Percentiles rank a stretch among this genome's conserved stretches.
These are phyloP conservation scores for Neurospora sp. DNA, from an alignment of 495 filamentous ascomycete genomes.

Conservation along the genomic window DNA sequence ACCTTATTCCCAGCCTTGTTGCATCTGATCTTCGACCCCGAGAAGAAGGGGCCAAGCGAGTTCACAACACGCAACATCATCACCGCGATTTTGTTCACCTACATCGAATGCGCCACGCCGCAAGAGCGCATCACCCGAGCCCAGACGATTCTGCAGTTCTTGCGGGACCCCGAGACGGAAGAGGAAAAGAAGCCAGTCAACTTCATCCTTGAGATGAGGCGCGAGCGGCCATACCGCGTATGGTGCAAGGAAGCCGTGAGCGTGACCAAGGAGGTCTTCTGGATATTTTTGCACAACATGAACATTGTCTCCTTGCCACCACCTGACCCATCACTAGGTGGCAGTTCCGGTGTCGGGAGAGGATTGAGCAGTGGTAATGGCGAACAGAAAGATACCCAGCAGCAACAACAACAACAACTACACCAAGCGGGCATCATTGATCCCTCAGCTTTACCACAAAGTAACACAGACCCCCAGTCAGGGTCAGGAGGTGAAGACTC, in stretches of 20 bases:
- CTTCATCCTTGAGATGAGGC: slow-evolving; percentile 84
- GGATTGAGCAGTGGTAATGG: neutral
- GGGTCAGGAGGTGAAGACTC: slow-evolving; percentile 4
- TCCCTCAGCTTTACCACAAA: neutral
- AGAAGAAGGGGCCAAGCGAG: slow-evolving; percentile 93
- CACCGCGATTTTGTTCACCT: slow-evolving; percentile 74
- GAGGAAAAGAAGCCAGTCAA: slow-evolving; percentile 65
- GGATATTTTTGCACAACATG: slow-evolving; percentile 93
- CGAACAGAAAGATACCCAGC: neutral
- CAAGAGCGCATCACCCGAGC: slow-evolving; percentile 52
- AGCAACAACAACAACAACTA: neutral
- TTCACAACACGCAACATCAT: slow-evolving; percentile 87
- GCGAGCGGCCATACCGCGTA: slow-evolving; percentile 76
- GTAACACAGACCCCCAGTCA: neutral
- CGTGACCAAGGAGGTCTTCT: slow-evolving; percentile 97
- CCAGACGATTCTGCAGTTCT: slow-evolving; percentile 58
- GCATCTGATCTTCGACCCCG: slow-evolving; percentile 86
- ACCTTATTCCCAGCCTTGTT: slow-evolving; percentile 81
- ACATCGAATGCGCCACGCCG: slow-evolving; percentile 52
- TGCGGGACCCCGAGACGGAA: slow-evolving; percentile 69
- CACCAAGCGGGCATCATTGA: neutral
- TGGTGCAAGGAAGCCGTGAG: slow-evolving; percentile 89
- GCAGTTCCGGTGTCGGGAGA: neutral
- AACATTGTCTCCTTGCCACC: slow-evolving; percentile 67
- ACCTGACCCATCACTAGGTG: slow-evolving; percentile 15